phyloP scores from a whole-genome alignment of 768 basidiomycete species.

The Leccinum boreale region DNA sequence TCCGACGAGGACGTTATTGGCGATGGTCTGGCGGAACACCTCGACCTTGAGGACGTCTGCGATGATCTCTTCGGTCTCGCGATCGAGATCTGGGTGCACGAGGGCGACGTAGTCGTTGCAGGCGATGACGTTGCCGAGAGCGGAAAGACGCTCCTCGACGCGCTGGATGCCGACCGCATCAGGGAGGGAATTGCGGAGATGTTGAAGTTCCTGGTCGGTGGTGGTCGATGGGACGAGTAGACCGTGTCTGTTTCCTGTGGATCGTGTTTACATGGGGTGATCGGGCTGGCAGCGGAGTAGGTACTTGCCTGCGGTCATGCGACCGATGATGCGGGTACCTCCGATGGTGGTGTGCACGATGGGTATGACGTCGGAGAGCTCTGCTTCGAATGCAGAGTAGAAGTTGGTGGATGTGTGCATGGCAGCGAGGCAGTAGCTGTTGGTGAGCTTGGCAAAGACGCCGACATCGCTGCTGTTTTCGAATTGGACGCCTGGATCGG shows the following conservation, averaged over 20 bases:
- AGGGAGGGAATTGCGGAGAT: conserved; percentile 92
- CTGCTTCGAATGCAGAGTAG: conserved; percentile 95
- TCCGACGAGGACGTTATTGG: conserved; percentile 95
- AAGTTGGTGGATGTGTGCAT: conserved; percentile 96
- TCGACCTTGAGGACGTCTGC: conserved; percentile 99
- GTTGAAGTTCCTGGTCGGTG: conserved; percentile 97
- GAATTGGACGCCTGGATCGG: conserved; percentile 72
- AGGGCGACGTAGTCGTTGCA: conserved; percentile 99
- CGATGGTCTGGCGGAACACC: conserved; percentile 96
- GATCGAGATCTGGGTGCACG: conserved; percentile 96
- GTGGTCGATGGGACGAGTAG: conserved; percentile 94
- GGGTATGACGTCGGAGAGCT: conserved; percentile 89
- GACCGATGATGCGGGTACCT: conserved; percentile 90
- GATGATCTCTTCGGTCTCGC: conserved; percentile 99
- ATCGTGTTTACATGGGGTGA: neutral
- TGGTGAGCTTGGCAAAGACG: conserved; percentile 96
- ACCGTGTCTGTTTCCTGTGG: conserved; percentile 89
- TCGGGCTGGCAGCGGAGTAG: fast-evolving
- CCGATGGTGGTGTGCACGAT: conserved; percentile 95
- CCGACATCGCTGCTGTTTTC: conserved; percentile 95
- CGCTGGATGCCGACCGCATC: conserved; percentile 92
- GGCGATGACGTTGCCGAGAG: conserved; percentile 96
- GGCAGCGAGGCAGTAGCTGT: conserved; percentile 94
- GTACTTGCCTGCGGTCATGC: conserved; percentile 78
- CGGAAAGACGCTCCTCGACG: conserved; percentile 94